Evolutionary conservation across 2,329 filamentous ascomycete species (phyloP).

Genomic region (Penicillium sp.): DNA sequence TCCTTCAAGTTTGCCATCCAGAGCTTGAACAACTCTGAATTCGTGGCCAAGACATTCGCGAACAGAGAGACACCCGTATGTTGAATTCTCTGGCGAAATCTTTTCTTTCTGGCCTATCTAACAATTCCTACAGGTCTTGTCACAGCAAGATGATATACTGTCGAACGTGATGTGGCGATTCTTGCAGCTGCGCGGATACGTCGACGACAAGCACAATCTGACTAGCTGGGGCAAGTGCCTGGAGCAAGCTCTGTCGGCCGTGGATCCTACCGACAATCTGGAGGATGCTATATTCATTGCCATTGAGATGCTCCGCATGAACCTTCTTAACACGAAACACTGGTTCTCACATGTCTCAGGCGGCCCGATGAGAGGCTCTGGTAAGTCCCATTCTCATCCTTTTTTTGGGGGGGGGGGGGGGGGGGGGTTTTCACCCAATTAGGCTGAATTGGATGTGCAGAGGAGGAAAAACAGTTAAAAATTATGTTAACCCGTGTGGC

Average conservation of each 20-base stretch:
- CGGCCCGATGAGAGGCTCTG: slow-evolving; percentile 63
- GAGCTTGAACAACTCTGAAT: slow-evolving; percentile 71
- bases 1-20: slow-evolving; percentile 58
- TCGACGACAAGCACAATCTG: slow-evolving; percentile 77
- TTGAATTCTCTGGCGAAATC: neutral
- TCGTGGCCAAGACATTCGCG: slow-evolving; percentile 71
- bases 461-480: no score
- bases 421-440: no score
- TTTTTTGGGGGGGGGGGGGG: no score
- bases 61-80: slow-evolving; percentile 57
- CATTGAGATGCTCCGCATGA: slow-evolving; percentile 81
- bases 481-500: no score
- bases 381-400: slow-evolving; percentile 39
- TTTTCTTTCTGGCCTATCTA: slow-evolving; percentile 16
- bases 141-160: slow-evolving; percentile 72
- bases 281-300: slow-evolving; percentile 83
- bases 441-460: no score
- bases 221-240: slow-evolving; percentile 85
- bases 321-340: slow-evolving; percentile 74
- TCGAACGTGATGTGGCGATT: slow-evolving; percentile 86
- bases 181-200: slow-evolving; percentile 84
- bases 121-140: slow-evolving; percentile 48
- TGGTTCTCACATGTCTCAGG: slow-evolving; percentile 65
- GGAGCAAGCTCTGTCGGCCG: slow-evolving; percentile 68
- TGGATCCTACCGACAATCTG: slow-evolving; percentile 64